Evolutionary conservation across 179 eudicot species (phyloP), one percentile per base, ranked within the genome.

Genomic region (Actinidia arguta): DNA sequence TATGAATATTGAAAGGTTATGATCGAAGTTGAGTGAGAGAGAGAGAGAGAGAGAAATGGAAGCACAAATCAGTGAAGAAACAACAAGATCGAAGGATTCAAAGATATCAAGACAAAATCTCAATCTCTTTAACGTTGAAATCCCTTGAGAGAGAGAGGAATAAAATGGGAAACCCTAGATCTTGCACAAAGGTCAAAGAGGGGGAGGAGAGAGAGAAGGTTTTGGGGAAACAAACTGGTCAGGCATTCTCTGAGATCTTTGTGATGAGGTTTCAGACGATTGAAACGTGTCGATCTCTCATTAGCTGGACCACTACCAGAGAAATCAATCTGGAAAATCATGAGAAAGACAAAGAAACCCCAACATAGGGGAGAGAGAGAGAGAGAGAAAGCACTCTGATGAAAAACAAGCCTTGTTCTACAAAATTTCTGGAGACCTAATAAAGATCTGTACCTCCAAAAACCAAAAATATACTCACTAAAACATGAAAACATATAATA

Each of bases 161-260:
- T 31, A 63, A 77, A 77, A 73, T 44, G 67, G 70, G 62, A 84
- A 89, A 73, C 92, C 92, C 90, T 89, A 89, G 87, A 84, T 85
- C 85, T 85, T 82, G 85, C 86, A 80, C 87, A 61, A 69, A 76
- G 85, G 87, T 82, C 85, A 70, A 82, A 80, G 52, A 66, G 78
- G 14, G 36, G 36, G 36, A 31, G 1, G 36, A 31, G 36, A 78
- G 85, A 55, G n/a, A 17, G 74, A 52, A 18, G 73, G 27, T 64
- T 31, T 31, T 63, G 39, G 47, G 55, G 16, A 20, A 36, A 16
- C 16, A 70, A 42, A 13, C 64, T 50, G 44, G 78, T 74, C 88
- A 73, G 62, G 70, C 69, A n/a, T 48, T 63, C 70, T 20, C 16
- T 54, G 73, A 48, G 70, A 72, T 48, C 69, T 82, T 75, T 70